phyloP scores from a whole-genome alignment of 2,329 filamentous ascomycete genomes.

The Cladosporium halotolerans region DNA sequence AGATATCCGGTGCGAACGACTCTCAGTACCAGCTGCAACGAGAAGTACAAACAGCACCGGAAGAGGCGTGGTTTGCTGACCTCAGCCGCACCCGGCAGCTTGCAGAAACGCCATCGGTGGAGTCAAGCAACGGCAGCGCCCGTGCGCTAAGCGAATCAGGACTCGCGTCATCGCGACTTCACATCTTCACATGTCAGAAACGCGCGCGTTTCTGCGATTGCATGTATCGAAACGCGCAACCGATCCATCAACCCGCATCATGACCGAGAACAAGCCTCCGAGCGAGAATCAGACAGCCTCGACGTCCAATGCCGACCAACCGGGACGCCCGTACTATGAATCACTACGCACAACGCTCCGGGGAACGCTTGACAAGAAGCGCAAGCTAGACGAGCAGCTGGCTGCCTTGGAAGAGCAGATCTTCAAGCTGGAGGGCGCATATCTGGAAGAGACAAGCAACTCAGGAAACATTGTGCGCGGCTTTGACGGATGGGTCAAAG shows the following conservation, averaged over 20 bases:
- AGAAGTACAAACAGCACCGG: no score
- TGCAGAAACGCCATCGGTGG: no score
- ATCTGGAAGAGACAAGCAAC: constrained; percentile 80
- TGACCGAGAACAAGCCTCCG: constrained; percentile 44
- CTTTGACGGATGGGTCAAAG: constrained; percentile 98
- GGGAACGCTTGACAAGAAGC: constrained; percentile 60
- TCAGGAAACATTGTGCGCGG: constrained; percentile 94
- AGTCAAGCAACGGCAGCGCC: no score
- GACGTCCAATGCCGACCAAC: constrained; percentile 37
- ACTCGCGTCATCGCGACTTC: no score
- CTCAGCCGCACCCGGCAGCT: no score
- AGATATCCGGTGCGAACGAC: no score
- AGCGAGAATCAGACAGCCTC: constrained; percentile 22
- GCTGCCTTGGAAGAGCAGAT: constrained; percentile 68
- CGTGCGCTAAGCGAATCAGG: no score
- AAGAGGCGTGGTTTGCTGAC: no score
- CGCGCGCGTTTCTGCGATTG: neutral
- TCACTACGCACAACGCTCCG: constrained; percentile 62
- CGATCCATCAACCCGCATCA: constrained; percentile 18
- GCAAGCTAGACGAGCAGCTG: constrained; percentile 49
- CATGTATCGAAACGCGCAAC: no score
- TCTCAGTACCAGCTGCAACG: no score
- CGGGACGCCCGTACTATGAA: constrained; percentile 59
- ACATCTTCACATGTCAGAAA: neutral
- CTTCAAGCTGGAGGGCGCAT: constrained; percentile 72